Evolutionary conservation across 2,329 filamentous ascomycete species (phyloP).

Genomic region (Aspergillus sp.): DNA sequence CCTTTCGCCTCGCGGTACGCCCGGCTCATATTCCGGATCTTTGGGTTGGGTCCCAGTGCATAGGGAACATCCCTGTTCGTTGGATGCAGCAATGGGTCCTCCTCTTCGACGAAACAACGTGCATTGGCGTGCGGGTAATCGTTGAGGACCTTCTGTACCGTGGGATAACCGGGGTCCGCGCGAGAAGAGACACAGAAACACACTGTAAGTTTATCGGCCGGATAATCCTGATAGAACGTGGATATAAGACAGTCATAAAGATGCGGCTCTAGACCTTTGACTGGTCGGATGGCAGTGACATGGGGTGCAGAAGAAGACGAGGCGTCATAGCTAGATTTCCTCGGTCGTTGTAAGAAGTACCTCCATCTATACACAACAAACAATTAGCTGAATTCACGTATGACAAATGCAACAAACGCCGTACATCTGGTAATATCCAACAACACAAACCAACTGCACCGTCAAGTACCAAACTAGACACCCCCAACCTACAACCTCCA

Average conservation of each 20-base stretch:
- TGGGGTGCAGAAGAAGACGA: constrained; percentile 53
- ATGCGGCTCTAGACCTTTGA: constrained; percentile 83
- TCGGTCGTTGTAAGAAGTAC: constrained; percentile 43
- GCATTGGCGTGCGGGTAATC: constrained; percentile 68
- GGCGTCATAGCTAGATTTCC: constrained; percentile 32
- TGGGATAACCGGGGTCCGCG: constrained; percentile 66
- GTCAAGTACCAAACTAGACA: constrained; percentile 49
- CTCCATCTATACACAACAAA: constrained; percentile 40
- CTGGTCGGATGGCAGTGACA: constrained; percentile 83
- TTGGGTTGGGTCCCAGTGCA: constrained; percentile 87
- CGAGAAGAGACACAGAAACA: constrained; percentile 72
- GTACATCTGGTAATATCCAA: constrained; percentile 55
- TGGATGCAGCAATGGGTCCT: constrained; percentile 60
- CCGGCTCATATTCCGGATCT: constrained; percentile 91
- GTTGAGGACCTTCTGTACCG: constrained; percentile 60
- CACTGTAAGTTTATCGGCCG: constrained; percentile 64
- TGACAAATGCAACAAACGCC: constrained; percentile 9
- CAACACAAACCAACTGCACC: constrained; percentile 48
- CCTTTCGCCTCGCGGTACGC: constrained; percentile 82
- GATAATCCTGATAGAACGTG: constrained; percentile 76
- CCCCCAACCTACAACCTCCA: constrained; percentile 40
- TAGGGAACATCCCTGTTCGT: constrained; percentile 35
- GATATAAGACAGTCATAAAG: constrained; percentile 89
- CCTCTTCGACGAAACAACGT: constrained; percentile 68
- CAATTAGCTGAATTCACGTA: not conserved